Evolutionary conservation across 768 basidiomycete species (phyloP).

Genomic region (Mycena alexandri): DNA sequence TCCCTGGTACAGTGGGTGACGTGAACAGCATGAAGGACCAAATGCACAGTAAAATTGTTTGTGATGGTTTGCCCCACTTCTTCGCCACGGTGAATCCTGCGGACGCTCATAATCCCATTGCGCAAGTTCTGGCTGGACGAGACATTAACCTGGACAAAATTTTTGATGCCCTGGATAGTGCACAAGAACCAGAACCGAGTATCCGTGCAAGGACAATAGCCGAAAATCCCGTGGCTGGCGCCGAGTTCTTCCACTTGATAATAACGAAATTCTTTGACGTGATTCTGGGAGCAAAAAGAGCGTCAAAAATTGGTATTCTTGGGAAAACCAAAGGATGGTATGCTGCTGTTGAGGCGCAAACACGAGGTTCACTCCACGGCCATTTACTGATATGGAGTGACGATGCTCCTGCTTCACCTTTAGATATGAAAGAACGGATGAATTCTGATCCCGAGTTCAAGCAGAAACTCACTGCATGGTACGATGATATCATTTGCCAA

Average conservation of each 20-base stretch:
- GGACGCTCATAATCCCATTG: slow-evolving; percentile 38
- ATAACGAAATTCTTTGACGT: too few species aligned
- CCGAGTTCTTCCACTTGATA: slow-evolving; percentile 50
- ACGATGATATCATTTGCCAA: slow-evolving; percentile 26
- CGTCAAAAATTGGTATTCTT: slow-evolving; percentile 39
- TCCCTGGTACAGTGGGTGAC: slow-evolving; percentile 25
- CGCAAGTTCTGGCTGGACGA: slow-evolving; percentile 34
- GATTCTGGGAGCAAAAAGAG: slow-evolving; percentile 38
- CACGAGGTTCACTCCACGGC: slow-evolving; percentile 43
- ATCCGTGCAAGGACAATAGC: background rate
- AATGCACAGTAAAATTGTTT: too few species aligned
- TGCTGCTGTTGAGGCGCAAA: slow-evolving; percentile 43
- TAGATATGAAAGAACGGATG: slow-evolving; percentile 15
- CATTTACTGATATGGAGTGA: slow-evolving; percentile 44
- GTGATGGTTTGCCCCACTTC: slow-evolving; percentile 33
- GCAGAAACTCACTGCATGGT: slow-evolving; percentile 16
- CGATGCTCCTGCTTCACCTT: slow-evolving; percentile 9
- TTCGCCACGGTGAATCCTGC: slow-evolving; percentile 38
- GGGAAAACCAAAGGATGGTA: slow-evolving; percentile 39
- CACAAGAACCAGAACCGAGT: background rate
- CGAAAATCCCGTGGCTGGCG: slow-evolving; percentile 28
- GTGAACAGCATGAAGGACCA: slow-evolving; percentile 10
- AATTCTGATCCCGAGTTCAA: slow-evolving; percentile 14
- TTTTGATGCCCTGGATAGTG: slow-evolving; percentile 25
- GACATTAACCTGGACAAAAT: slow-evolving; percentile 38